phyloP scores from a whole-genome alignment of 805 yeast species.

The Kazachstania bromeliacearum region DNA sequence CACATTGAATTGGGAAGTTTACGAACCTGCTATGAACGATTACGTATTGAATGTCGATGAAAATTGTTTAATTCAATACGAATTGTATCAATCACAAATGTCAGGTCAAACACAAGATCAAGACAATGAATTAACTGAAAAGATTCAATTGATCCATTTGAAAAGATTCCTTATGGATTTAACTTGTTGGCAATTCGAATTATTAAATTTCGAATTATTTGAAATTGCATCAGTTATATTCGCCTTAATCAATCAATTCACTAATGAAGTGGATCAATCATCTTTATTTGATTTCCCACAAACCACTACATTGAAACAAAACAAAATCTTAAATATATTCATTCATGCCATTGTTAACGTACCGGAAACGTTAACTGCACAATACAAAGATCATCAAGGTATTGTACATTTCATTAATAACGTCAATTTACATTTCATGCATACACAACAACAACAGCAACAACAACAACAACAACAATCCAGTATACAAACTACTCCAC shows the following conservation, averaged over 20 bases:
- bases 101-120: constrained; percentile 22
- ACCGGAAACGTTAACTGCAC: constrained; percentile 19
- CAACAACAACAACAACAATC: constrained; percentile 12
- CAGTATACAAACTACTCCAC: constrained; percentile 3
- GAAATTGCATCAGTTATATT: constrained; percentile 26
- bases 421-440: constrained; percentile 9
- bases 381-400: constrained; percentile 19
- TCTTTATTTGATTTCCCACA: constrained; percentile 18
- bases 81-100: constrained; percentile 26
- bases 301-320: constrained; percentile 20
- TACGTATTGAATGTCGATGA: constrained; percentile 38
- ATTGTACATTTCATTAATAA: constrained; percentile 16
- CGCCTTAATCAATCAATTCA: constrained; percentile 24
- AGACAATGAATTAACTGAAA: constrained; percentile 24
- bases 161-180: constrained; percentile 44
- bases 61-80: constrained; percentile 35
- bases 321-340: constrained; percentile 18
- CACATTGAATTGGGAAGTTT: constrained; percentile 64
- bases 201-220: constrained; percentile 27
- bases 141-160: constrained; percentile 35
- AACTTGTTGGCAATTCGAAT: constrained; percentile 38
- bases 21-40: constrained; percentile 50
- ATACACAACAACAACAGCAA: background rate
- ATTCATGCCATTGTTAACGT: constrained; percentile 17
- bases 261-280: constrained; percentile 23